A percentile compares a stretch with the other conserved stretches of the same genome.
These are phyloP conservation scores for Populus hybrid DNA, from an alignment of 441 rosid species.

Conservation along the genomic window DNA sequence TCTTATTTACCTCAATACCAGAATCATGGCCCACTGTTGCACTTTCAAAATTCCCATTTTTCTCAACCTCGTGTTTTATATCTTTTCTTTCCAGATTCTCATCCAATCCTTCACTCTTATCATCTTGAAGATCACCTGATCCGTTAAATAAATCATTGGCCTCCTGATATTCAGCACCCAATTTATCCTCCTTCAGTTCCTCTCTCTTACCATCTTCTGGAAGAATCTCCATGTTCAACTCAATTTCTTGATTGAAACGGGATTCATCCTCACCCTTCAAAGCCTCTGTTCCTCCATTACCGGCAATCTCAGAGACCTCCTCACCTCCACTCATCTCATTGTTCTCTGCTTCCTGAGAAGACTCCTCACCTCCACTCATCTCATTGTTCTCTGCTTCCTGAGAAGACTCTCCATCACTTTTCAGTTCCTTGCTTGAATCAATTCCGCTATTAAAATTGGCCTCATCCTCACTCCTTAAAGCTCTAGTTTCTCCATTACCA, in stretches of 20 bases:
- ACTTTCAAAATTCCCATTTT: conserved; percentile 1
- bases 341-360: background rate
- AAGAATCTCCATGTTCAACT: conserved; percentile 18
- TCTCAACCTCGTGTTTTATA: background rate
- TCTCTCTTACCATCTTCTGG: conserved; percentile 16
- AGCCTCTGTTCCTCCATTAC: conserved; percentile 5
- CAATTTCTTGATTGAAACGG: conserved; percentile 15
- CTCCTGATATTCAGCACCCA: conserved; percentile 20
- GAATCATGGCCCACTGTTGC: conserved; percentile 13
- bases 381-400: too few relatives aligned
- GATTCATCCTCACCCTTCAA: background rate
- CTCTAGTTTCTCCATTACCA: conserved; percentile 23
- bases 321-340: too few relatives aligned
- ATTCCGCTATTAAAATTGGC: conserved; percentile 12
- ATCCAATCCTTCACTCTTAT: conserved; percentile 21
- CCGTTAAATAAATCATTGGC: conserved; percentile 10
- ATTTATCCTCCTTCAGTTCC: conserved; percentile 22
- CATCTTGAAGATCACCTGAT: conserved; percentile 22
- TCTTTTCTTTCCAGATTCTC: background rate
- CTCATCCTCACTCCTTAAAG: conserved; percentile 11
- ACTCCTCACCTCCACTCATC: too few relatives aligned
- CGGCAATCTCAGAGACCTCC: background rate
- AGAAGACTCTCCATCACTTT: conserved; percentile 31
- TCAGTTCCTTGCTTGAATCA: conserved; percentile 21
- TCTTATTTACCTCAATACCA: conserved; percentile 16